Evolutionary conservation across 2,329 filamentous ascomycete genomes (phyloP), one percentile per base, ranked within the genome.

Genomic region (Falciphora oryzae): DNA sequence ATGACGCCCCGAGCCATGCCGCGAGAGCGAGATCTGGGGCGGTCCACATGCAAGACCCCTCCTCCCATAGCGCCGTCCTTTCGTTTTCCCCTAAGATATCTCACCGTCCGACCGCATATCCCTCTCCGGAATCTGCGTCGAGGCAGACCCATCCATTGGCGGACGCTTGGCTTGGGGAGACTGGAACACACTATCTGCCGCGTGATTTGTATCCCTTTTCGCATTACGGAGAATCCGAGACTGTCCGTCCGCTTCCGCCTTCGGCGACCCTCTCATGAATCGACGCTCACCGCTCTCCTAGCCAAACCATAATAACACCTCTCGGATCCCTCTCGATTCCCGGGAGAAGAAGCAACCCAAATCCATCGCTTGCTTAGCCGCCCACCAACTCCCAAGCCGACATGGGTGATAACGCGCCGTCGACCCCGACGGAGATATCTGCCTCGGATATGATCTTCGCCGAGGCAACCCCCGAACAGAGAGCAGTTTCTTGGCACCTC

Each of bases 401-500:
- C 60, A 64, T 64, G 67, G 68, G 62, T 44, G 69, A 67, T 62
- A 68, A 56, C 63, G 67, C 64, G 59, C 65, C 59, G 59, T 69
- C 29, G 66, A 66, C 31, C 2, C 63, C 62, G 29, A 58, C 35
- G 62, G 28, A 29, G 14, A 56, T 56, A 44, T 35, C 62, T 22
- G 25, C 67, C 25, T 63, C 67, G 2, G 71, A 75, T 58, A 65
- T 74, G 1, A 68, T 71, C 56, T 73, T 75, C 64, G 66, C 67
- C 14, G 65, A 71, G 50, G 73, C 73, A 27, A 73, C 70, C 11
- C 67, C 71, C 16, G 67, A 70, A 29, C 72, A 75, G 66, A 70
- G 70, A n/a, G 68, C 67, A 56, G 66, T 71, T 11, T 67, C 72
- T 50, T 74, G 73, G 71, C 68, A 70, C 64, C 68, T 75, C n/a